Evolutionary conservation across 495 filamentous ascomycete genomes (phyloP).

Genomic region (Penicillium taxi): DNA sequence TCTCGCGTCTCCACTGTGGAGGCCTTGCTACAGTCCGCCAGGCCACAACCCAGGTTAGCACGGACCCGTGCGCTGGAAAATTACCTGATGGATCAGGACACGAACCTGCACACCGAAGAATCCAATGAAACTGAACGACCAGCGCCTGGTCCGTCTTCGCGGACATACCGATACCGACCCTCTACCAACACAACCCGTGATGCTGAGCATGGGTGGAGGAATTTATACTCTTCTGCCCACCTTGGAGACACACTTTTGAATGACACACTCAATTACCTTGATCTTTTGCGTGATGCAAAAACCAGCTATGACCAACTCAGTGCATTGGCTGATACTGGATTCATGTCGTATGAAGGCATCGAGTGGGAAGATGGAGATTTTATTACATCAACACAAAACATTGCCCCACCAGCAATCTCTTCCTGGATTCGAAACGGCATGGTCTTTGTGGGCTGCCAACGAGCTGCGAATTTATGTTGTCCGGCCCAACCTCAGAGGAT

Average conservation of each 20-base stretch:
- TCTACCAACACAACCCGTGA: too few species aligned
- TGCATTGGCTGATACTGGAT: slow-evolving; percentile 42
- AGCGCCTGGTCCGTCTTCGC: slow-evolving; percentile 12
- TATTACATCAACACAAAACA: slow-evolving; percentile 47
- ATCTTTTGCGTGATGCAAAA: slow-evolving; percentile 48
- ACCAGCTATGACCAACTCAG: slow-evolving; percentile 49
- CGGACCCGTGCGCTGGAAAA: slow-evolving; percentile 39
- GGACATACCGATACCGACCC: slow-evolving; percentile 33
- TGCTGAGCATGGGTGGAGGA: slow-evolving; percentile 10
- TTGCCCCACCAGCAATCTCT: slow-evolving; percentile 48
- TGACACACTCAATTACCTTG: slow-evolving; percentile 58
- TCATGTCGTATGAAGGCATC: slow-evolving; percentile 38
- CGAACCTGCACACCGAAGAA: slow-evolving; percentile 25
- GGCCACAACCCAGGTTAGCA: slow-evolving; percentile 40
- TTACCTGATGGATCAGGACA: slow-evolving; percentile 37
- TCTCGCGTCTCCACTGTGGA: slow-evolving; percentile 31
- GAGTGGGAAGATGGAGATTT: slow-evolving; percentile 49
- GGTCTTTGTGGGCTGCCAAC: slow-evolving; percentile 57
- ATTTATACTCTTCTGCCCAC: slow-evolving; percentile 42
- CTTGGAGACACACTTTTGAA: slow-evolving; percentile 42
- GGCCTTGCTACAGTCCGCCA: slow-evolving; percentile 41
- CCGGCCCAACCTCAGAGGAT: slow-evolving; percentile 24
- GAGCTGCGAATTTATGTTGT: slow-evolving; percentile 27
- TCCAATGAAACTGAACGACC: slow-evolving; percentile 27
- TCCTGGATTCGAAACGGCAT: slow-evolving; percentile 61